A percentile compares a stretch with the other conserved stretches of the same genome.
phyloP scores from a whole-genome alignment of 208 protist species.

The Borovskyia barvae region DNA sequence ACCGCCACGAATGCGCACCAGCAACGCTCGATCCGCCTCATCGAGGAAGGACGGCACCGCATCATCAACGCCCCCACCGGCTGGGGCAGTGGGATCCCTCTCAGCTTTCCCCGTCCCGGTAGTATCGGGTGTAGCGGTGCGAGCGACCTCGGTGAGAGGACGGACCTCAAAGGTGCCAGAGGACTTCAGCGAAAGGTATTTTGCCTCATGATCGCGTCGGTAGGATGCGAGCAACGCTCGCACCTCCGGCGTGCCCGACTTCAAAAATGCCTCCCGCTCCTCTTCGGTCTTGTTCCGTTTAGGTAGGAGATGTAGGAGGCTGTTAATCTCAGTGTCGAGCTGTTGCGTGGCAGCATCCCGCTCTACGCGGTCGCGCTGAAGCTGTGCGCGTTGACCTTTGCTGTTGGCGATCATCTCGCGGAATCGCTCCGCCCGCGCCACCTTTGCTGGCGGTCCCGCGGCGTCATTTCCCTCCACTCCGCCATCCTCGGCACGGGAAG shows the following conservation, averaged over 20 bases:
- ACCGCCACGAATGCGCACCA: slow-evolving; percentile 21
- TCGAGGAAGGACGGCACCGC: slow-evolving; percentile 18
- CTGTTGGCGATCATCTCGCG: slow-evolving; percentile 64
- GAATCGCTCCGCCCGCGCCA: slow-evolving; percentile 61
- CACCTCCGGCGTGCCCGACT: slow-evolving; percentile 59
- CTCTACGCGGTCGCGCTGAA: slow-evolving; percentile 65
- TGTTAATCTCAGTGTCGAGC: slow-evolving; percentile 69
- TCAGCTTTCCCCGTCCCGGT: neutral
- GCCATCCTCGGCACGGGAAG: too few species aligned
- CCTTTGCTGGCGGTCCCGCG: slow-evolving; percentile 28
- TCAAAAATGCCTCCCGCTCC: slow-evolving; percentile 55
- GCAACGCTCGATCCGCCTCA: slow-evolving; percentile 20
- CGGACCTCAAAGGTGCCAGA: slow-evolving; percentile 42
- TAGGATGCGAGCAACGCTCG: slow-evolving; percentile 45
- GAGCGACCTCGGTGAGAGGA: slow-evolving; percentile 6
- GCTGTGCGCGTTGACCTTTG: slow-evolving; percentile 51
- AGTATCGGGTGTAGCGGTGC: neutral
- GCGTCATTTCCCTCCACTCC: slow-evolving; percentile 12
- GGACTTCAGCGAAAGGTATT: slow-evolving; percentile 40
- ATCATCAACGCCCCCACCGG: neutral
- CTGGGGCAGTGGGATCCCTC: neutral
- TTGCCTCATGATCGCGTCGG: slow-evolving; percentile 43
- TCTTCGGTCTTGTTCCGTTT: slow-evolving; percentile 59
- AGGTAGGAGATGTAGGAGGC: slow-evolving; percentile 65
- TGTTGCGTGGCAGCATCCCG: slow-evolving; percentile 54